Conservation (phyloP, 805 yeast genomes). For the Ogataea allantospora region DNA sequence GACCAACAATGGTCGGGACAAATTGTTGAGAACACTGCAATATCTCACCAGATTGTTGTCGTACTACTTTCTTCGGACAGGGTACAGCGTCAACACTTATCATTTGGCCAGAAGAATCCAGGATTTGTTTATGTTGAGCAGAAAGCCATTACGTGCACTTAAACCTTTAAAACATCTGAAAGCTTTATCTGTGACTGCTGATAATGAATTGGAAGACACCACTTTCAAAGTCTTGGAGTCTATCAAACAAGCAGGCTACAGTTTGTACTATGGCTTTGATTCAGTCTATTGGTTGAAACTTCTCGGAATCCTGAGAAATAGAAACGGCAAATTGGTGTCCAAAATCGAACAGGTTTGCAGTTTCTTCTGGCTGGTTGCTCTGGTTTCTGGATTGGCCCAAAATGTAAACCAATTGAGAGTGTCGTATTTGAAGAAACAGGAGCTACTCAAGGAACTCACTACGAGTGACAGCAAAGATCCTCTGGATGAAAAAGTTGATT, state of each 20-base stretch:
- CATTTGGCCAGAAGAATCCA: conserved; percentile 55
- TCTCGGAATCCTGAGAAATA: conserved; percentile 50
- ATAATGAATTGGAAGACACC: conserved; percentile 67
- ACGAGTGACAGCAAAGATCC: conserved; percentile 36
- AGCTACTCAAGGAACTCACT: conserved; percentile 23
- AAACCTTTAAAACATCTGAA: conserved; percentile 76
- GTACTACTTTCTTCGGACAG: conserved; percentile 54
- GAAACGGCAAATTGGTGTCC: conserved; percentile 31
- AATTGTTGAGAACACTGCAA: conserved; percentile 73
- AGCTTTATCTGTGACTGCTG: conserved; percentile 63
- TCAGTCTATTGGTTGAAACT: conserved; percentile 60
- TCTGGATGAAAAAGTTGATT: conserved; percentile 17
- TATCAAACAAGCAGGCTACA: conserved; percentile 57
- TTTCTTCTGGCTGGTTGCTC: conserved; percentile 75
- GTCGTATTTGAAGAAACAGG: conserved; percentile 36
- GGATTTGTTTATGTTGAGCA: conserved; percentile 59
- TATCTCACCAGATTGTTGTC: conserved; percentile 75
- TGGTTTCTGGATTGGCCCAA: conserved; percentile 60
- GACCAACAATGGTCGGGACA: conserved; percentile 71
- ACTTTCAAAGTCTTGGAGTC: conserved; percentile 50
- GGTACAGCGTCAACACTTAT: conserved; percentile 48
- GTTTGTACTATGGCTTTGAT: conserved; percentile 63
- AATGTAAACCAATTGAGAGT: conserved; percentile 53
- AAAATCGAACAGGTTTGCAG: conserved; percentile 57
- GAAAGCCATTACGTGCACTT: conserved; percentile 82